phyloP scores from a whole-genome alignment of 1,284 basidiomycete species.

The Boletellus deceptivus region DNA sequence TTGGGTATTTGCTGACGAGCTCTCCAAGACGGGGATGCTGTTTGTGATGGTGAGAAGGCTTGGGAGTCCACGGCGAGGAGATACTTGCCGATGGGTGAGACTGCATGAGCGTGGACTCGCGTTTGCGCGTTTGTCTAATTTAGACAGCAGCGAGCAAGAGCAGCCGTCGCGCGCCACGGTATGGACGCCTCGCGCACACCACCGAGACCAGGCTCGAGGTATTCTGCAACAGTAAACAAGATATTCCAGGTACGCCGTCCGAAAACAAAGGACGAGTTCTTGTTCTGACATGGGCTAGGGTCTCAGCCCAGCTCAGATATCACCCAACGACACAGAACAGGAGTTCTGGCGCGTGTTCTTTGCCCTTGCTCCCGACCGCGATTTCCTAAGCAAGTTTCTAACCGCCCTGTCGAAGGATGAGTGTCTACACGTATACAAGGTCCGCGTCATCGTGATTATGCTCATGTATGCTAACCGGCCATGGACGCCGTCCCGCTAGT shows the following conservation, averaged over 20 bases:
- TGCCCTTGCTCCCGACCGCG: slow-evolving; percentile 47
- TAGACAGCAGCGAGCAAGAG: no score
- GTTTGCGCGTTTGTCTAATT: no score
- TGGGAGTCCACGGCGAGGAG: neutral
- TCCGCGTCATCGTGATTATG: slow-evolving; percentile 19
- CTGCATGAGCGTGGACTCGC: slow-evolving; percentile 12
- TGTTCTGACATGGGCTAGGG: slow-evolving; percentile 33
- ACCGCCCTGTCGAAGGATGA: slow-evolving; percentile 38
- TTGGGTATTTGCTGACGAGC: slow-evolving; percentile 52
- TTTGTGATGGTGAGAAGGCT: slow-evolving; percentile 1
- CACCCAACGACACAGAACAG: slow-evolving; percentile 34
- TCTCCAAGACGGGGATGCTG: slow-evolving; percentile 22
- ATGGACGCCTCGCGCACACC: slow-evolving; percentile 18
- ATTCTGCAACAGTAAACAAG: slow-evolving; percentile 21
- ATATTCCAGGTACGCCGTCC: slow-evolving; percentile 27
- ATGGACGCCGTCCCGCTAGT: slow-evolving; percentile 32
- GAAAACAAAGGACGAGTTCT: neutral
- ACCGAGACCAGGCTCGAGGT: slow-evolving; percentile 19
- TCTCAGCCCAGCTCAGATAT: slow-evolving; percentile 38
- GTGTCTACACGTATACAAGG: slow-evolving; percentile 44
- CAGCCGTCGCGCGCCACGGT: neutral
- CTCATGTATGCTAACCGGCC: slow-evolving; percentile 3
- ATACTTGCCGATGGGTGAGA: slow-evolving; percentile 28
- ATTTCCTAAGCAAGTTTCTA: slow-evolving; percentile 39
- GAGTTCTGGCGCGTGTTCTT: slow-evolving; percentile 53